Conservation (phyloP, 1,139 yeast genomes). For the Candida neerlandica region DNA sequence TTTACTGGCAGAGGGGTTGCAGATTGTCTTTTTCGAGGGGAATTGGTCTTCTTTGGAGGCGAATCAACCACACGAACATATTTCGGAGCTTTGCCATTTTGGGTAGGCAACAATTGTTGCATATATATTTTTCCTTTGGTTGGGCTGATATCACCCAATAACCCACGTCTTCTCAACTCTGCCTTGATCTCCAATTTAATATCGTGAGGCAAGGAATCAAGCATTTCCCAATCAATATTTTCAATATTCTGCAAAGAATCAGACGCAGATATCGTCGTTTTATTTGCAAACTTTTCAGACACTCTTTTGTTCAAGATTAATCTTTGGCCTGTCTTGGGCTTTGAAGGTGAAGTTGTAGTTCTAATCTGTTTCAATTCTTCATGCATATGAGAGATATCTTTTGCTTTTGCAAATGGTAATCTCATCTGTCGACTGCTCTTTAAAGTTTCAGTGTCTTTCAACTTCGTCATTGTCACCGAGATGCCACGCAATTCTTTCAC, state of each 20-base stretch:
- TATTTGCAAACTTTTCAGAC: conserved; percentile 2
- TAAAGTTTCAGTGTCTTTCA: conserved; percentile 42
- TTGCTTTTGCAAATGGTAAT: conserved; percentile 33
- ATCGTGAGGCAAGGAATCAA: conserved; percentile 54
- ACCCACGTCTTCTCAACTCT: conserved; percentile 46
- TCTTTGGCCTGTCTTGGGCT: conserved; percentile 9
- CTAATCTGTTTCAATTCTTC: conserved; percentile 13
- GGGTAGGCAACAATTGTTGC: conserved; percentile 46
- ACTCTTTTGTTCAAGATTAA: conserved; percentile 8
- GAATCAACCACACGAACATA: conserved; percentile 41
- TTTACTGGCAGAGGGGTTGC: conserved; percentile 7
- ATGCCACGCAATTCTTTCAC: conserved; percentile 77
- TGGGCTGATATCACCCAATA: conserved; percentile 19
- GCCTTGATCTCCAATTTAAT: conserved; percentile 50
- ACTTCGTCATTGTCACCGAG: conserved; percentile 64
- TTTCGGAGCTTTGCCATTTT: conserved; percentile 31
- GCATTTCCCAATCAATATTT: conserved; percentile 56
- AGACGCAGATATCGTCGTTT: neutral
- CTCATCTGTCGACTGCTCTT: conserved; percentile 40
- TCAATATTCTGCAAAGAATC: conserved; percentile 10
- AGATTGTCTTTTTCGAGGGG: conserved; percentile 12
- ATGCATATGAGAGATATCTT: conserved; percentile 10
- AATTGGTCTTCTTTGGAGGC: conserved; percentile 22
- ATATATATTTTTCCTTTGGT: conserved; percentile 30
- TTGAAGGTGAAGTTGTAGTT: conserved; percentile 17